Percentiles rank a stretch among this genome's conserved stretches.
phyloP scores from a whole-genome alignment of 306 rosid species.

The Prunus davidiana region DNA sequence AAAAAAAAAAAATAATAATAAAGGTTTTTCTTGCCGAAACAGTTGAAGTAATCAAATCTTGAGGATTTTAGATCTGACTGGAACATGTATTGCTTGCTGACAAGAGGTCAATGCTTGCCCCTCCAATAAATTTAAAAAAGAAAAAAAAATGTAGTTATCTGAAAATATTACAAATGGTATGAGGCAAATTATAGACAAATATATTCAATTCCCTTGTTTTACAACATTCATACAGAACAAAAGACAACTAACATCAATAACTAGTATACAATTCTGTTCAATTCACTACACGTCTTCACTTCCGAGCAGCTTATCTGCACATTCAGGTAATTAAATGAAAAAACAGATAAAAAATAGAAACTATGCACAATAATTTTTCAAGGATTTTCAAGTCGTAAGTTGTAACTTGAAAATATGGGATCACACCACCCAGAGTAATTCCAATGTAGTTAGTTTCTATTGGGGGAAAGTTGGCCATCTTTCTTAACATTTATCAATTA shows the following conservation, averaged over 20 bases:
- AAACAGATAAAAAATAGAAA: not conserved
- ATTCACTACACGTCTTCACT: not conserved
- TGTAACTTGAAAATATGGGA: not conserved
- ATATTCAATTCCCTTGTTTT: not conserved
- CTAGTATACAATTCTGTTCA: not conserved
- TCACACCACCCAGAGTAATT: not conserved
- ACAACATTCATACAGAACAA: not conserved
- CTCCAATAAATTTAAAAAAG: too few species aligned
- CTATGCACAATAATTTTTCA: not conserved
- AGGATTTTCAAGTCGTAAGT: not conserved
- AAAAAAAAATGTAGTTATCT: too few species aligned
- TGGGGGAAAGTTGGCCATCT: not conserved
- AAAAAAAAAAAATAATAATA: too few species aligned
- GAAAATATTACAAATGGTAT: too few species aligned
- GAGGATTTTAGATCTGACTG: too few species aligned
- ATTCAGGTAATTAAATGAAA: not conserved
- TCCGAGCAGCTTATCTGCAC: conserved; percentile 2
- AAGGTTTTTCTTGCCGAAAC: too few species aligned
- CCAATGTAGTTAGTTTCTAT: not conserved
- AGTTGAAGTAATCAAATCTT: too few species aligned
- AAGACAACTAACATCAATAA: not conserved
- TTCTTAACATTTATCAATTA: not conserved
- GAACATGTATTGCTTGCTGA: too few species aligned
- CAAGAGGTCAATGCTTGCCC: too few species aligned
- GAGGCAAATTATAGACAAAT: not conserved